These are phyloP conservation scores for Rhodosporidiobolus sp. DNA, from an alignment of 768 basidiomycete genomes.

Conservation along the genomic window DNA sequence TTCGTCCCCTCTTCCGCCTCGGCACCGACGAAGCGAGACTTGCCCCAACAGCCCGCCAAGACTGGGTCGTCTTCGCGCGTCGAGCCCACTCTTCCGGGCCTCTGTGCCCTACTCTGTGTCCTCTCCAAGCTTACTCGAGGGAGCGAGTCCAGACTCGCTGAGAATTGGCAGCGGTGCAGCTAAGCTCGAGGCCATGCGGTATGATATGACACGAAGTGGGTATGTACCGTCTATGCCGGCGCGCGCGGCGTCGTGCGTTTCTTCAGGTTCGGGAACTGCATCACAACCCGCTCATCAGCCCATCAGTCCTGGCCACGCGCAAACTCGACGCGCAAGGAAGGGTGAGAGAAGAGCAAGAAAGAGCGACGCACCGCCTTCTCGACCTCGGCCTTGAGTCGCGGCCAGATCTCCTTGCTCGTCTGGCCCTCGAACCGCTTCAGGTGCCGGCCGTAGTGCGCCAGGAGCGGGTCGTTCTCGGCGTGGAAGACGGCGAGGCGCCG, in stretches of 20 bases:
- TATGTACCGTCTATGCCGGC: no score
- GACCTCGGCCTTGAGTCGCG: conserved; percentile 60
- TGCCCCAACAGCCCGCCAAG: no score
- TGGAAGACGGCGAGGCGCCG: conserved; percentile 75
- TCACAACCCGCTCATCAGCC: no score
- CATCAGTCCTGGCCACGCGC: no score
- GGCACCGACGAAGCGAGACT: neutral
- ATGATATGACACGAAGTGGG: no score
- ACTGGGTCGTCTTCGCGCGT: no score
- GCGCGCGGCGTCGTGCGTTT: no score
- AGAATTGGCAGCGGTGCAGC: no score
- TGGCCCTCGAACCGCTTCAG: conserved; percentile 64
- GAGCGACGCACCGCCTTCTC: neutral
- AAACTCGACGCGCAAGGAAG: no score
- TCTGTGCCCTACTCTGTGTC: neutral
- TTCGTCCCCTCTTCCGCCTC: neutral
- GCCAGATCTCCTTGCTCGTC: conserved; percentile 89
- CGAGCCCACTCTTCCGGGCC: no score
- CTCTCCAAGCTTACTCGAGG: neutral
- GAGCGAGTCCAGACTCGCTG: neutral
- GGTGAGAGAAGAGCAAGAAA: neutral
- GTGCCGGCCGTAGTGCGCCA: conserved; percentile 61
- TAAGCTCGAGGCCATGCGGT: no score
- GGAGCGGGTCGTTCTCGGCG: conserved; percentile 72
- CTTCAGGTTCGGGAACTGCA: no score